Conservation (phyloP, 257 asterid genomes). For the Cruciata laevipes region DNA sequence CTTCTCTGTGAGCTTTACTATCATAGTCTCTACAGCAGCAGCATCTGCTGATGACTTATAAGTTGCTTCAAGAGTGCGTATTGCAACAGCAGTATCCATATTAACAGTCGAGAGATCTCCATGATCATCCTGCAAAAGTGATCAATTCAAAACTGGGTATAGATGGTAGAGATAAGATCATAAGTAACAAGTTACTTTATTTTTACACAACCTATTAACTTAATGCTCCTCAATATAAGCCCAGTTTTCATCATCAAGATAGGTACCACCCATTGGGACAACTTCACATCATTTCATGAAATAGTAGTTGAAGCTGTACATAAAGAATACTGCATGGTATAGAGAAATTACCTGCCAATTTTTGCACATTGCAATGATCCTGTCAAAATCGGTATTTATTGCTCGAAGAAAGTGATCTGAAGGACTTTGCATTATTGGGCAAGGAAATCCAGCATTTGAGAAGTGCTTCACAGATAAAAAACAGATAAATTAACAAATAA, state of each 20-base stretch:
- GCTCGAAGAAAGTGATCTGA: constrained; percentile 98
- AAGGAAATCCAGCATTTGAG: constrained; percentile 99
- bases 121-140: constrained; percentile 72
- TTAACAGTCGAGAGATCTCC: constrained; percentile 91
- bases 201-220: not conserved
- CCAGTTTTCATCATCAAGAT: not conserved
- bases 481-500: constrained; percentile 12
- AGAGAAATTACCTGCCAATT: constrained; percentile 84
- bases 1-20: constrained; percentile 78
- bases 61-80: constrained; percentile 97
- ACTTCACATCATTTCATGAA: not conserved
- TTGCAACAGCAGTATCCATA: constrained; percentile 99
- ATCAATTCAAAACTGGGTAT: constrained; percentile 6
- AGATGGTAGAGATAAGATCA: constrained; percentile 2
- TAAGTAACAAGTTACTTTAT: not conserved
- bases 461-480: constrained; percentile 63
- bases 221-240: not conserved
- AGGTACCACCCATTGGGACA: not conserved
- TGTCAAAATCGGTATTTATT: constrained; percentile 89
- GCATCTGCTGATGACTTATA: constrained; percentile 88
- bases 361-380: constrained; percentile 98
- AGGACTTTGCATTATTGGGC: constrained; percentile 99
- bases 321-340: constrained; percentile 1
- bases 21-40: constrained; percentile 82
- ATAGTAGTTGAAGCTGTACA: not conserved